These are phyloP conservation scores for Phytopythium kandeliae DNA, from an alignment of 352 stramenopile species.

Conservation along the genomic window DNA sequence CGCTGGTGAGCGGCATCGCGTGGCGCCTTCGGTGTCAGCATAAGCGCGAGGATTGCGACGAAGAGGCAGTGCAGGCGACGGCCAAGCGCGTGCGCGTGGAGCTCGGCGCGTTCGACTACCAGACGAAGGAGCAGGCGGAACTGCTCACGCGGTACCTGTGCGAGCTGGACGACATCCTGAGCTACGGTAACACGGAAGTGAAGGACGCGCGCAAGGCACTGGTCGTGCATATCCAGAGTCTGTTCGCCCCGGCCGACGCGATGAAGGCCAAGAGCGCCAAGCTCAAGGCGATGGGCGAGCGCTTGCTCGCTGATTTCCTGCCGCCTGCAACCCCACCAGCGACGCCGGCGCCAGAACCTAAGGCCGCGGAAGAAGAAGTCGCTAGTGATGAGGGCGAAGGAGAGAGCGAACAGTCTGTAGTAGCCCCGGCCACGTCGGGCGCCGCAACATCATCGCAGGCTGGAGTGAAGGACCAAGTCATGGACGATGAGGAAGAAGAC, in stretches of 20 bases:
- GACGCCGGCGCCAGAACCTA: slow-evolving; percentile 3
- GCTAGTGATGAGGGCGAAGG: background rate
- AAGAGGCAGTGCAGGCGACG: slow-evolving; percentile 4
- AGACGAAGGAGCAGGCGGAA: slow-evolving; percentile 50
- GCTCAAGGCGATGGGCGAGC: slow-evolving; percentile 41
- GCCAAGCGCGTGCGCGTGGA: slow-evolving; percentile 45
- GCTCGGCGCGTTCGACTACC: slow-evolving; percentile 55
- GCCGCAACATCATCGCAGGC: background rate
- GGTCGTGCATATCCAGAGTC: slow-evolving; percentile 41
- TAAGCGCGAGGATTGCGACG: slow-evolving; percentile 6
- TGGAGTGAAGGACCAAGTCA: slow-evolving; percentile 9
- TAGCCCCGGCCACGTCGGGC: background rate
- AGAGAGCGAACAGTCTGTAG: slow-evolving; percentile 9
- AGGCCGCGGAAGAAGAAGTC: slow-evolving; percentile 1
- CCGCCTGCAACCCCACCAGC: background rate
- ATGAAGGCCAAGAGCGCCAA: slow-evolving; percentile 33
- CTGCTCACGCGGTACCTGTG: slow-evolving; percentile 48
- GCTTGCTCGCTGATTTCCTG: slow-evolving; percentile 13
- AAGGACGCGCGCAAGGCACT: slow-evolving; percentile 47
- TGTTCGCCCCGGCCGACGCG: slow-evolving; percentile 34
- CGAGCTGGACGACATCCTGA: slow-evolving; percentile 59
- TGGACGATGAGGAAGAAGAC: slow-evolving; percentile 9
- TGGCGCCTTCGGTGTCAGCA: slow-evolving; percentile 33
- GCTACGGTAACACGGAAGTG: slow-evolving; percentile 42
- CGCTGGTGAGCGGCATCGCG: slow-evolving; percentile 30